Evolutionary conservation across 306 rosid species (phyloP), one percentile per base, ranked within the genome.

Genomic region (Potentilla sterilis): DNA sequence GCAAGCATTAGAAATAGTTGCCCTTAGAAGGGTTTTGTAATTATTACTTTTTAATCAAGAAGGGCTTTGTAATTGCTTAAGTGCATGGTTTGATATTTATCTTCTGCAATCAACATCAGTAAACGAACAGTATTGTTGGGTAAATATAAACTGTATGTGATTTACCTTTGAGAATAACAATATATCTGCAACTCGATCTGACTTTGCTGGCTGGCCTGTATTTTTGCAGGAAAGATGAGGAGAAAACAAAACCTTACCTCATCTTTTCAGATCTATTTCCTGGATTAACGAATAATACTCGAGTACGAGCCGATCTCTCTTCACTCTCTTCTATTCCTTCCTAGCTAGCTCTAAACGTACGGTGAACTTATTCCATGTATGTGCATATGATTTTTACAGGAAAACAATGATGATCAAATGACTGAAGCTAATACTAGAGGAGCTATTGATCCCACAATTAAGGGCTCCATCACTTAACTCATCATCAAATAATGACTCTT

Each of bases 201-300:
- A 47, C 41, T 48, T 52, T 24, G 35, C 43, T 80, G 48, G n/a
- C 64, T 24, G 35, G 37, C 2, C 9, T n/a, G 10, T 1, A 18
- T 48, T 51, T 62, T 35, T 48, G 8, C 82, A 91, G 98, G 93
- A 80, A 78, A 71, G 81, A 72, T 71, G 78, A 71, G 70, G 82
- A 84, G 73, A 88, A 85, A 78, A 83, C 80, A 18, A 78, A 81
- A 67, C 57, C 90, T 43, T 89, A 76, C 85, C 77, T 89, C 76
- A 73, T 85, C 83, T 88, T 88, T 84, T 72, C 82, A 72, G 90
- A 85, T 75, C 62, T 89, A 76, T 81, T 82, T 35, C 65, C n/a
- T 73, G 79, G 74, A 86, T 78, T 79, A 68, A 63, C 55, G 22
- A 19, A 66, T 78, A 59, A 69, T 59, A 47, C 51, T 28, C 84